Evolutionary conservation across 352 stramenopile species (phyloP).

Genomic region (Pythium dissimile): DNA sequence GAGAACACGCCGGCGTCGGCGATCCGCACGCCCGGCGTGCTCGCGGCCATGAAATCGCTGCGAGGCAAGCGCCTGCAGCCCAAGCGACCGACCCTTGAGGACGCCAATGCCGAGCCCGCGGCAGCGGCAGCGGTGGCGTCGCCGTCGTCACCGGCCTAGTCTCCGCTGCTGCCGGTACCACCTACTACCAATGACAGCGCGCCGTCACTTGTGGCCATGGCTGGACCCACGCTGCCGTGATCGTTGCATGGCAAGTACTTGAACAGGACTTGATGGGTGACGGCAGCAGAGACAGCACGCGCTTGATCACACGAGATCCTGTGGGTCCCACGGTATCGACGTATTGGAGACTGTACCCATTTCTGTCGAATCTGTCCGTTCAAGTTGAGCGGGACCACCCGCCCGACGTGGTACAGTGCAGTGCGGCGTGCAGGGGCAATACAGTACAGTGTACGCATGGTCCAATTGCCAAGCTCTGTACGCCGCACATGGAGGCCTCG

Average conservation of each 20-base stretch:
- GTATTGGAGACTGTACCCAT: neutral
- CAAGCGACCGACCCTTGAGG: neutral
- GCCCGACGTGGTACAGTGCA: neutral
- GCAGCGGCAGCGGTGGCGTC: too few species aligned
- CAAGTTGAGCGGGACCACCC: too few species aligned
- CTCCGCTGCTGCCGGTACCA: too few species aligned
- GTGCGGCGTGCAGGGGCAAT: too few species aligned
- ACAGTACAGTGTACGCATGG: neutral
- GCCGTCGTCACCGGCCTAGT: too few species aligned
- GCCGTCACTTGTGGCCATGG: too few species aligned
- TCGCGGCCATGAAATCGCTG: neutral
- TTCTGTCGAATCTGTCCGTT: too few species aligned
- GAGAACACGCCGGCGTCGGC: constrained; percentile 15
- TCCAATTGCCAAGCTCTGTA: neutral
- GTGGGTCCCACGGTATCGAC: neutral
- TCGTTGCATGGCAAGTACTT: too few species aligned
- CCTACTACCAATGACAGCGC: too few species aligned
- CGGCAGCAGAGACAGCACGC: too few species aligned
- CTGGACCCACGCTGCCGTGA: too few species aligned
- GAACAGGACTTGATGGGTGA: too few species aligned
- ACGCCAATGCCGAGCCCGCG: neutral
- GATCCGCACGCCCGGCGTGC: neutral
- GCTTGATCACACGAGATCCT: neutral
- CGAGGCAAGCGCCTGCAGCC: neutral
- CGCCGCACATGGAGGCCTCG: neutral